Percentiles rank a stretch among this genome's conserved stretches.
Conservation (phyloP, 306 rosid species). For the Dalbergia cultrata region DNA sequence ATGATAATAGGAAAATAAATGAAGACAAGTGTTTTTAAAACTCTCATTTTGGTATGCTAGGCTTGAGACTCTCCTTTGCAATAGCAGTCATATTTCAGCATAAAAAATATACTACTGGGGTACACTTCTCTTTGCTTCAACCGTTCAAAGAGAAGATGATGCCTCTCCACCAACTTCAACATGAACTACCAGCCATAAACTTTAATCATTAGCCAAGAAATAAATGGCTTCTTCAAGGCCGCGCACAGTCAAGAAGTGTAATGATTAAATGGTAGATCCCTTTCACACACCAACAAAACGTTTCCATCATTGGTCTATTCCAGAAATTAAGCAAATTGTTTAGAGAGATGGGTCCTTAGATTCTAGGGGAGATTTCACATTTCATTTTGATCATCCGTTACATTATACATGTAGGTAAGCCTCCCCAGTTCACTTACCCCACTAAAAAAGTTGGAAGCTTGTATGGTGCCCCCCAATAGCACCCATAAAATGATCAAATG, state of each 20-base stretch:
- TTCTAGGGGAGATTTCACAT: neutral
- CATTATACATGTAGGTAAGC: neutral
- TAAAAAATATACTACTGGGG: slow-evolving; percentile 24
- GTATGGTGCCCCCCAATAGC: neutral
- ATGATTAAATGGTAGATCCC: slow-evolving; percentile 48
- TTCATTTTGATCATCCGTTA: neutral
- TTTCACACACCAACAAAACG: slow-evolving; percentile 46
- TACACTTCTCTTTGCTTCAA: slow-evolving; percentile 5
- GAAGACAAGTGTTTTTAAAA: neutral
- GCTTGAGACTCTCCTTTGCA: neutral
- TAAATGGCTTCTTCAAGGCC: slow-evolving; percentile 31
- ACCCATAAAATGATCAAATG: neutral
- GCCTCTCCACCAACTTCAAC: slow-evolving; percentile 49
- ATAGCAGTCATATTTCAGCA: slow-evolving; percentile 24
- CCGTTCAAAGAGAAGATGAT: slow-evolving; percentile 23
- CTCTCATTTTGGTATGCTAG: neutral
- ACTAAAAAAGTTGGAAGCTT: slow-evolving; percentile 36
- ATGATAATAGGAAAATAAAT: neutral
- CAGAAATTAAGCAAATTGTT: neutral
- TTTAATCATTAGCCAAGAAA: slow-evolving; percentile 58
- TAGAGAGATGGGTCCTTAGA: neutral
- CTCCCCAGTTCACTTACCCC: slow-evolving; percentile 31
- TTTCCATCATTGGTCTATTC: slow-evolving; percentile 45
- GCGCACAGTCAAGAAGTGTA: slow-evolving; percentile 15
- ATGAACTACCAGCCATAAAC: slow-evolving; percentile 38